Percentiles rank a stretch among this genome's conserved stretches.
Evolutionary conservation across 1,284 basidiomycete genomes (phyloP).

Genomic region (Phlebopus sp.): DNA sequence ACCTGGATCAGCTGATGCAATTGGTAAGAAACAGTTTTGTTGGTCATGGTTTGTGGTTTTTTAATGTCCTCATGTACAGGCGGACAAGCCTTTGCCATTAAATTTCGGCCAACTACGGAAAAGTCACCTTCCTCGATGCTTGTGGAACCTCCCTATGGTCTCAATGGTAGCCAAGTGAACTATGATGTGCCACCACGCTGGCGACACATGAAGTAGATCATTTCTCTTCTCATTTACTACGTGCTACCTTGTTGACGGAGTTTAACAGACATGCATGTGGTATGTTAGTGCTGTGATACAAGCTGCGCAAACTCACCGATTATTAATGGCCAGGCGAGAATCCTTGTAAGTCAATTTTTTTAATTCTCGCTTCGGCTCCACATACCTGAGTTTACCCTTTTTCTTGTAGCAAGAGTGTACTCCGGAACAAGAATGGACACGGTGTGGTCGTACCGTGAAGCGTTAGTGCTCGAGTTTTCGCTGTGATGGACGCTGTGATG

Average conservation of each 20-base stretch:
- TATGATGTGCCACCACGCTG: constrained; percentile 37
- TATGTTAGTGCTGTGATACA: constrained; percentile 6
- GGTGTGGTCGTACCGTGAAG: constrained; percentile 53
- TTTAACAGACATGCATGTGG: constrained; percentile 43
- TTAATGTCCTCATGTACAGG: constrained; percentile 34
- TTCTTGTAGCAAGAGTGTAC: constrained; percentile 22
- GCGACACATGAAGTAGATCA: constrained; percentile 45
- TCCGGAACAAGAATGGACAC: constrained; percentile 45
- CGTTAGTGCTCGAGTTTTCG: constrained; percentile 19
- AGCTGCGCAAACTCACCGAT: constrained; percentile 1
- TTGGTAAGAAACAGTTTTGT: constrained; percentile 38
- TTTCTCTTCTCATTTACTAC: background rate
- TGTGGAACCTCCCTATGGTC: constrained; percentile 44
- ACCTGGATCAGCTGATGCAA: constrained; percentile 55
- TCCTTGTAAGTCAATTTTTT: constrained; percentile 15
- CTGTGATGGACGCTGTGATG: constrained; percentile 14
- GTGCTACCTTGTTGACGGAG: constrained; percentile 2
- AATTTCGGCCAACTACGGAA: constrained; percentile 43
- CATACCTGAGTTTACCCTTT: constrained; percentile 6
- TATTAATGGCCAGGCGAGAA: constrained; percentile 21
- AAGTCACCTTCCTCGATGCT: constrained; percentile 43
- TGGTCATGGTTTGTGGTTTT: background rate
- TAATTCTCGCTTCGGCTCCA: background rate
- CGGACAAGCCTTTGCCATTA: constrained; percentile 49
- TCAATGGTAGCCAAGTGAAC: constrained; percentile 34